These are phyloP conservation scores for Nowakowskiella sp. DNA, from an alignment of 192 early-diverging fungal species.

Conservation along the genomic window DNA sequence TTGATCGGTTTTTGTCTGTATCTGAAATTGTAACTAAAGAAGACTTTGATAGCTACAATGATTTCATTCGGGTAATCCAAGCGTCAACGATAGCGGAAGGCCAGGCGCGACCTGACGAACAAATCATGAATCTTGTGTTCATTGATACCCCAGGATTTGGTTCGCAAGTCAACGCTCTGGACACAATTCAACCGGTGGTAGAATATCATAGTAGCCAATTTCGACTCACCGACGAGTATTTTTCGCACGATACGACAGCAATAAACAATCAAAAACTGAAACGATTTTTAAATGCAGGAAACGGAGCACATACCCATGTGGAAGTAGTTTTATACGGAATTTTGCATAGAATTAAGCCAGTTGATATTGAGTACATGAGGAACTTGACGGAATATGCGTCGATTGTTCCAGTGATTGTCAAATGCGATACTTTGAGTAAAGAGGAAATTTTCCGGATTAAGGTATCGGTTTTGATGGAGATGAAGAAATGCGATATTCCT, in stretches of 20 bases:
- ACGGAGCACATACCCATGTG: slow-evolving; percentile 33
- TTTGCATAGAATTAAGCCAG: slow-evolving; percentile 53
- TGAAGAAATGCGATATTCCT: slow-evolving; percentile 43
- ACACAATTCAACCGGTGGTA: slow-evolving; percentile 27
- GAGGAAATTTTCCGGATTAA: slow-evolving; percentile 48
- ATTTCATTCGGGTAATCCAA: slow-evolving; percentile 3
- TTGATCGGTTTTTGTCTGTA: slow-evolving; percentile 15
- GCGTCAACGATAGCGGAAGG: slow-evolving; percentile 26
- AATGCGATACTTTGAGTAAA: slow-evolving; percentile 46
- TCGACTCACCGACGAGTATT: slow-evolving; percentile 22
- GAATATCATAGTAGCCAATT: slow-evolving; percentile 29
- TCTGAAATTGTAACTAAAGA: slow-evolving; percentile 20
- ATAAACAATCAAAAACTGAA: background rate
- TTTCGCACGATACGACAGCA: slow-evolving; percentile 14
- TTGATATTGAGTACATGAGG: slow-evolving; percentile 67
- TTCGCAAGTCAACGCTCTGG: slow-evolving; percentile 28
- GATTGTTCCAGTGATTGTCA: slow-evolving; percentile 61
- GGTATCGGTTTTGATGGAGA: slow-evolving; percentile 36
- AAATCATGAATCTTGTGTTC: slow-evolving; percentile 28
- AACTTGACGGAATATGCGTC: slow-evolving; percentile 48
- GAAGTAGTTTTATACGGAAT: slow-evolving; percentile 36
- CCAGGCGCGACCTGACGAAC: slow-evolving; percentile 15
- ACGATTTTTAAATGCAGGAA: slow-evolving; percentile 14
- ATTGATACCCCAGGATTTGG: slow-evolving; percentile 40
- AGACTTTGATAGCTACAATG: background rate